Conservation (phyloP, 2,329 filamentous ascomycete genomes). For the Hypoxylon sp. region DNA sequence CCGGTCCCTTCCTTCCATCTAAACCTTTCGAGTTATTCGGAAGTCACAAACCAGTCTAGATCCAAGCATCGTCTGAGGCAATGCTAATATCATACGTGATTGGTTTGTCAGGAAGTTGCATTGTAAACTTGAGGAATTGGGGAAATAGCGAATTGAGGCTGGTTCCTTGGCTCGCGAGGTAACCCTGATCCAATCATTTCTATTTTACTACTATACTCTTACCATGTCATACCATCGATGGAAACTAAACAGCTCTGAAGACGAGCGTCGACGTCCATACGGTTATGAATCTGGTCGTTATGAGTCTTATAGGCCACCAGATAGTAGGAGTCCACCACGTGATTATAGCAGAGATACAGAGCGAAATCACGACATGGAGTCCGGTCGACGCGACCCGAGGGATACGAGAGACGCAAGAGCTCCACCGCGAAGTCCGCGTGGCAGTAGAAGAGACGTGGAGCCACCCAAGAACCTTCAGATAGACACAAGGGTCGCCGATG, state of each 20-base stretch:
- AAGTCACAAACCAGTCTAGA: constrained; percentile 15
- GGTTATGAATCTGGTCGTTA: constrained; percentile 1
- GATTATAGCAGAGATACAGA: constrained; percentile 35
- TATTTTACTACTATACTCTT: constrained; percentile 4
- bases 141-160: constrained; percentile 5
- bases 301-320: constrained; percentile 29
- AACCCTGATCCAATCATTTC: neutral
- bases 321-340: constrained; percentile 25
- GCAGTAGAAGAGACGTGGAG: constrained; percentile 31
- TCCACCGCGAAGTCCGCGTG: constrained; percentile 17
- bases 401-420: constrained; percentile 21
- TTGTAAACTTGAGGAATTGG: constrained; percentile 28
- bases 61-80: constrained; percentile 27
- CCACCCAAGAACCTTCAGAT: constrained; percentile 32
- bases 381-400: constrained; percentile 35
- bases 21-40: neutral
- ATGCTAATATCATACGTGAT: constrained; percentile 43
- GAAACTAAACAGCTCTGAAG: constrained; percentile 31
- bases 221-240: constrained; percentile 32
- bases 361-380: constrained; percentile 41
- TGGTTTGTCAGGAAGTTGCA: constrained; percentile 33
- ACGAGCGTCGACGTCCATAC: constrained; percentile 39
- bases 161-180: constrained; percentile 15
- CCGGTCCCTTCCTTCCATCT: neutral
- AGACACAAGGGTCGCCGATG: constrained; percentile 39